Percentiles rank a stretch among this genome's conserved stretches.
These are phyloP conservation scores for Phaeosphaeriaceae sp. DNA, from an alignment of 2,329 filamentous ascomycete species.

Conservation along the genomic window DNA sequence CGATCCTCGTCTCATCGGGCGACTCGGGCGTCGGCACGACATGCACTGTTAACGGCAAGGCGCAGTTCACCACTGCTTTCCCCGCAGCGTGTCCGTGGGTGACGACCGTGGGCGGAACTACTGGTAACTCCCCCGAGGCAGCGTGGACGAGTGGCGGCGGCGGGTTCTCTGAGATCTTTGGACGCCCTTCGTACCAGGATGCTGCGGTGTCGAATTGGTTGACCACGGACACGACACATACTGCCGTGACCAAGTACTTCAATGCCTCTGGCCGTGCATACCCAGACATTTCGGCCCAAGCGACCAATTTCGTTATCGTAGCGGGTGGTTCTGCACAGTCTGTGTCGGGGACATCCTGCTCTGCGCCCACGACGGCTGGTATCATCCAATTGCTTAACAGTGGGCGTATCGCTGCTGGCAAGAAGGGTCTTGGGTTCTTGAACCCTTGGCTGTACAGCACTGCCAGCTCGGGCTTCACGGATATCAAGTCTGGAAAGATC, in stretches of 20 bases:
- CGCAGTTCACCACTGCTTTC: conserved; percentile 58
- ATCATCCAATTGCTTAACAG: conserved; percentile 54
- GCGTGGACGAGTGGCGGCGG: conserved; percentile 21
- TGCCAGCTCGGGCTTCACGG: conserved; percentile 45
- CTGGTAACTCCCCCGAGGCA: conserved; percentile 17
- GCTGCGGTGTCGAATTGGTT: conserved; percentile 53
- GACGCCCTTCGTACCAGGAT: conserved; percentile 49
- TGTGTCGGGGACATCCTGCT: conserved; percentile 28
- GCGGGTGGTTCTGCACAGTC: conserved; percentile 17
- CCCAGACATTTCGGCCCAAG: conserved; percentile 58
- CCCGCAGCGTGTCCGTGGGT: conserved; percentile 61
- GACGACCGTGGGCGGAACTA: conserved; percentile 55
- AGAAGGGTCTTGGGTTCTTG: conserved; percentile 60
- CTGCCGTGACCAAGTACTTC: conserved; percentile 38
- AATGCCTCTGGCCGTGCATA: conserved; percentile 52
- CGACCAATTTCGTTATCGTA: conserved; percentile 44
- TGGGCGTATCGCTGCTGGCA: conserved; percentile 55
- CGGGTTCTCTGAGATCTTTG: conserved; percentile 25
- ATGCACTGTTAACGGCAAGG: conserved; percentile 47
- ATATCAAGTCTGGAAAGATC: conserved; percentile 48
- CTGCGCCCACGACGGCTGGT: conserved; percentile 27
- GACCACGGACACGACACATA: conserved; percentile 45
- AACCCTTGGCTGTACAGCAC: conserved; percentile 54
- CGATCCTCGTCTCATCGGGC: conserved; percentile 62
- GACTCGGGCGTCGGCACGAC: conserved; percentile 62